Evolutionary conservation across 129 eudicot species (phyloP).

Genomic region (Logfia minima): DNA sequence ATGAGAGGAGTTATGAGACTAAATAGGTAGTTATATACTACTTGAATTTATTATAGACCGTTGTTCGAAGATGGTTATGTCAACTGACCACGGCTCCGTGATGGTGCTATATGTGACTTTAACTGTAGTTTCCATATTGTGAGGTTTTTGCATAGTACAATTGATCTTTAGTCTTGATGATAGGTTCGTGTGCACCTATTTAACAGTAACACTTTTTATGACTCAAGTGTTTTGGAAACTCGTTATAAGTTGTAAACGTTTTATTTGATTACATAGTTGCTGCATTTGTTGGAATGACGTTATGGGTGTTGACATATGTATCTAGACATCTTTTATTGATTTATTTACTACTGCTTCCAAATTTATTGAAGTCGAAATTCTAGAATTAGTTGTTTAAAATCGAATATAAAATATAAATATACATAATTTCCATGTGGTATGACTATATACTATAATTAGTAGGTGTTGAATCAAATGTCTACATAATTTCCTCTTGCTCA

Average conservation of each 20-base stretch:
- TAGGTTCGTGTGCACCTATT: constrained; percentile 15
- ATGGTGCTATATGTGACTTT: not conserved
- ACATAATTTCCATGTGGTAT: not conserved
- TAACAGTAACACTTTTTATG: not conserved
- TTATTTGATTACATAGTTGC: not conserved
- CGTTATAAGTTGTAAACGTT: constrained; percentile 9
- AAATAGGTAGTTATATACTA: not conserved
- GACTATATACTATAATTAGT: not conserved
- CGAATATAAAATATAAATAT: not conserved
- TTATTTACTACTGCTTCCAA: not conserved
- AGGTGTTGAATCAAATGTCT: constrained; percentile 1
- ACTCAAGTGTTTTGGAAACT: not conserved
- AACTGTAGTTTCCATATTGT: constrained; percentile 5
- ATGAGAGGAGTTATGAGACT: not conserved
- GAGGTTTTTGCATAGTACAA: not conserved
- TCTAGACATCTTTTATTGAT: not conserved
- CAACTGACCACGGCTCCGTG: not conserved
- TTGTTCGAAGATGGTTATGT: constrained; percentile 14
- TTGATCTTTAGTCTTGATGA: not conserved
- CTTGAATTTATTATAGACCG: not conserved
- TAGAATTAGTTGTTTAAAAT: constrained; percentile 1
- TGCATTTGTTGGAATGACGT: constrained; percentile 1
- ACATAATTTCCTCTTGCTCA: not conserved
- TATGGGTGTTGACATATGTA: constrained; percentile 11
- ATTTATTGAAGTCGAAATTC: not conserved